A percentile compares a stretch with the other conserved stretches of the same genome.
phyloP scores from a whole-genome alignment of 805 yeast genomes.

The Kuraishia molischiana region DNA sequence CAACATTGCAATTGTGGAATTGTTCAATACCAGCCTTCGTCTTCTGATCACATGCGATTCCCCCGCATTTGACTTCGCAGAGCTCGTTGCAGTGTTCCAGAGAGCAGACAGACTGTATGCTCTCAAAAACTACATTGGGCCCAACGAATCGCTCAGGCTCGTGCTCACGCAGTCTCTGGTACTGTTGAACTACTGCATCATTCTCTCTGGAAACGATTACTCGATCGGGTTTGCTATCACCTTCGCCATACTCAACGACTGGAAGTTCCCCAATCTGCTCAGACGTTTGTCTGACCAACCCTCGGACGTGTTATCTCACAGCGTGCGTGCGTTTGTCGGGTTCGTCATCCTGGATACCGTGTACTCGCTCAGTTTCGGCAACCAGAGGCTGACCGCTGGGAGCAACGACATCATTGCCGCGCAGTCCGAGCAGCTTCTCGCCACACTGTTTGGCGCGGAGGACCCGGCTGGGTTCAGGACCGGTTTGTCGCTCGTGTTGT shows the following conservation, averaged over 20 bases:
- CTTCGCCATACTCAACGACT: conserved; percentile 47
- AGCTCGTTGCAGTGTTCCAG: conserved; percentile 24
- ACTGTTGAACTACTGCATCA: conserved; percentile 43
- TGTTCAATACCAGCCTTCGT: conserved; percentile 30
- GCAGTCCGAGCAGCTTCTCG: neutral
- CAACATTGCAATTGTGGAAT: conserved; percentile 22
- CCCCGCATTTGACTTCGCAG: conserved; percentile 17
- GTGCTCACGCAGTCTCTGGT: conserved; percentile 28
- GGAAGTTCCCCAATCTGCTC: conserved; percentile 35
- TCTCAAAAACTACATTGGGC: conserved; percentile 15
- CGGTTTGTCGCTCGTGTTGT: neutral
- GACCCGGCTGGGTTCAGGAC: neutral
- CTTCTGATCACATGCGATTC: conserved; percentile 21
- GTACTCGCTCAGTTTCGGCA: conserved; percentile 42
- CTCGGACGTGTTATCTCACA: conserved; percentile 4
- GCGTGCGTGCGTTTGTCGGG: conserved; percentile 33
- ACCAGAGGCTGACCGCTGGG: conserved; percentile 15
- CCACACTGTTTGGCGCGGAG: neutral
- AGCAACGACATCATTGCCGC: neutral
- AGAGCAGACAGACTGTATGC: conserved; percentile 23
- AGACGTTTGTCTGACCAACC: neutral
- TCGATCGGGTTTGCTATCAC: conserved; percentile 48
- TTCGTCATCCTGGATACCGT: conserved; percentile 40
- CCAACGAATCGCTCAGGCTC: conserved; percentile 15
- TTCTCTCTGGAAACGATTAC: conserved; percentile 50